These are phyloP conservation scores for Murraya koenigii DNA, from an alignment of 345 rosid species.

Conservation along the genomic window DNA sequence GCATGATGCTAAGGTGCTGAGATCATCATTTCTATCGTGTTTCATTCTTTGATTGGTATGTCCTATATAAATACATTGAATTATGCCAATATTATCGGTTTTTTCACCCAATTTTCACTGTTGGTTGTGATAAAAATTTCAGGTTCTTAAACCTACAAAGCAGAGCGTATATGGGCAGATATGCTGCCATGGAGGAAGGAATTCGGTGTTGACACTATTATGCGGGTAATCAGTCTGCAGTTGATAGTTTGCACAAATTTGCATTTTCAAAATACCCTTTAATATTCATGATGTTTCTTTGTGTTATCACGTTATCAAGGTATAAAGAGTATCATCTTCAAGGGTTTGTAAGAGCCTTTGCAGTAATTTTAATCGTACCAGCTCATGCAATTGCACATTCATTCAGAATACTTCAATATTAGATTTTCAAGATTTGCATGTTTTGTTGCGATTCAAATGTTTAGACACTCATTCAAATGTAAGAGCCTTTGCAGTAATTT, in stretches of 20 bases:
- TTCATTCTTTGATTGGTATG: neutral
- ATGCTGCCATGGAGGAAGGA: conserved; percentile 88
- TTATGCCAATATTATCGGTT: neutral
- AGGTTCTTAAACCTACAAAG: conserved; percentile 67
- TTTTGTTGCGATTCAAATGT: neutral
- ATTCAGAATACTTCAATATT: conserved; percentile 91
- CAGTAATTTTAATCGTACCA: conserved; percentile 78
- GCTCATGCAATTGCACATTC: conserved; percentile 82
- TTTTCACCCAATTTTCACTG: neutral
- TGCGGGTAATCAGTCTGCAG: conserved; percentile 59
- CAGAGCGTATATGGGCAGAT: conserved; percentile 96
- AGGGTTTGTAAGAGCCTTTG: conserved; percentile 86
- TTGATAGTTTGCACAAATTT: conserved; percentile 15
- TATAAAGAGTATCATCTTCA: conserved; percentile 82
- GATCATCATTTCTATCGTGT: neutral
- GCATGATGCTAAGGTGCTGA: conserved; percentile 81
- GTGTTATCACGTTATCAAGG: conserved; percentile 63
- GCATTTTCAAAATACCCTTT: neutral
- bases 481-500: no score
- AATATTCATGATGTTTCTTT: conserved; percentile 12
- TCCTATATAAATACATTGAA: no score
- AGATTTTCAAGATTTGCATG: conserved; percentile 76
- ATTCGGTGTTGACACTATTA: conserved; percentile 71
- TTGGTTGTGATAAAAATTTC: neutral
- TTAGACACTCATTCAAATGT: neutral